Evolutionary conservation across 2,329 filamentous ascomycete genomes (phyloP).

Genomic region (Thielaviopsis ethacetica): DNA sequence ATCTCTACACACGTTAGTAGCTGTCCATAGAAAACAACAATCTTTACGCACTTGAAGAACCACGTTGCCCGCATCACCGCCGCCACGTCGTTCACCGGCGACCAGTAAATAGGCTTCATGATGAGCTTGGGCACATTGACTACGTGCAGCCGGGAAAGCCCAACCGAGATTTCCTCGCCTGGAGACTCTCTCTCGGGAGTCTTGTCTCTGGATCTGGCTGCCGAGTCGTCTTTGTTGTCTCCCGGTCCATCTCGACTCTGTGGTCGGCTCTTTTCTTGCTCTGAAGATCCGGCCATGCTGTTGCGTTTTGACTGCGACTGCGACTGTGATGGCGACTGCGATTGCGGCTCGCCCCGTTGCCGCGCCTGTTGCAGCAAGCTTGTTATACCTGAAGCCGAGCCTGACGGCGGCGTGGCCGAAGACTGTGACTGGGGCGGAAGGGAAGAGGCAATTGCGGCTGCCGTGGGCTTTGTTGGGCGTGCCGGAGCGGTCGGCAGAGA

Average conservation of each 20-base stretch:
- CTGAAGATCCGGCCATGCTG: not conserved
- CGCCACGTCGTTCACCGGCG: constrained; percentile 75
- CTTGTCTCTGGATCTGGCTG: not conserved
- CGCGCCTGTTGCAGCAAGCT: constrained; percentile 6
- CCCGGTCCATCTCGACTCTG: not conserved
- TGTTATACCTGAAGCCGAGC: constrained; percentile 4
- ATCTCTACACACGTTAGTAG: constrained; percentile 31
- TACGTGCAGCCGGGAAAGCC: constrained; percentile 75
- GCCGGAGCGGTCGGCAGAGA: not conserved
- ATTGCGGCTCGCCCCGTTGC: not conserved
- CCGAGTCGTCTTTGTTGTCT: not conserved
- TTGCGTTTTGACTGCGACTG: not conserved
- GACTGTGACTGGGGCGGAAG: not conserved
- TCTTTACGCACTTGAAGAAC: constrained; percentile 58
- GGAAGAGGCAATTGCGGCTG: not conserved
- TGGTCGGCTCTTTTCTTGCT: not conserved
- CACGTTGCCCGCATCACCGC: constrained; percentile 75
- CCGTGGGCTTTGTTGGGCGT: not conserved
- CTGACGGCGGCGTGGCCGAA: not conserved
- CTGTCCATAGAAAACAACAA: not conserved
- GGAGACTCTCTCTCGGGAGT: not conserved
- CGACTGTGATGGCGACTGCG: not conserved
- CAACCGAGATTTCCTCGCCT: constrained; percentile 56
- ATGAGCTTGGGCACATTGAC: constrained; percentile 67
- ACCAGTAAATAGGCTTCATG: constrained; percentile 98